Conservation (phyloP, 108 stramenopile species). For the Pseudonitzschia delicatissima region DNA sequence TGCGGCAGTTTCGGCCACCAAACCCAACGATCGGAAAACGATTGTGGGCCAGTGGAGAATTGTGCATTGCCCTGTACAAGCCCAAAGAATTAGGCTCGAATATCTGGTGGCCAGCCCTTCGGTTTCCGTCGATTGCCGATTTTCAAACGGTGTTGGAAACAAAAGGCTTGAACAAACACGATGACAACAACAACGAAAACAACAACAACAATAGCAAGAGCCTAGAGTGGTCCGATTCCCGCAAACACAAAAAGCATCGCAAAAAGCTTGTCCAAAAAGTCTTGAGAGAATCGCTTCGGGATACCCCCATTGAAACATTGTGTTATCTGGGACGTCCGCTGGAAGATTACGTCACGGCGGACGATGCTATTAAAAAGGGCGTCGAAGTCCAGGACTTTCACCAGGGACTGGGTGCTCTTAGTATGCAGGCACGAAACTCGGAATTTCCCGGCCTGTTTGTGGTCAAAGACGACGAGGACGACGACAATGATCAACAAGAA, state of each 20-base stretch:
- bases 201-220: neutral
- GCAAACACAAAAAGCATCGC: neutral
- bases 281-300: neutral
- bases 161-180: neutral
- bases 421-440: neutral
- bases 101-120: constrained; percentile 4
- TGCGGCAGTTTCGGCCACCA: neutral
- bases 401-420: neutral
- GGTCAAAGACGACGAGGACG: neutral
- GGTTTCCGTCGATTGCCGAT: neutral
- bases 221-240: neutral
- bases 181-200: neutral
- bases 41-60: neutral
- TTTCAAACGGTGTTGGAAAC: neutral
- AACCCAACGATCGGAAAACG: neutral
- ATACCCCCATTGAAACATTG: neutral
- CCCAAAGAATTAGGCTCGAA: neutral
- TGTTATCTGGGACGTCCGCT: neutral
- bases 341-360: neutral
- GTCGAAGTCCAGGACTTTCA: neutral
- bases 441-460: neutral
- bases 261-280: neutral
- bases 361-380: neutral
- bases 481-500: neutral
- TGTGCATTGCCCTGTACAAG: neutral